Evolutionary conservation across 2,329 filamentous ascomycete genomes (phyloP).

Genomic region (Alternaria consortialis): DNA sequence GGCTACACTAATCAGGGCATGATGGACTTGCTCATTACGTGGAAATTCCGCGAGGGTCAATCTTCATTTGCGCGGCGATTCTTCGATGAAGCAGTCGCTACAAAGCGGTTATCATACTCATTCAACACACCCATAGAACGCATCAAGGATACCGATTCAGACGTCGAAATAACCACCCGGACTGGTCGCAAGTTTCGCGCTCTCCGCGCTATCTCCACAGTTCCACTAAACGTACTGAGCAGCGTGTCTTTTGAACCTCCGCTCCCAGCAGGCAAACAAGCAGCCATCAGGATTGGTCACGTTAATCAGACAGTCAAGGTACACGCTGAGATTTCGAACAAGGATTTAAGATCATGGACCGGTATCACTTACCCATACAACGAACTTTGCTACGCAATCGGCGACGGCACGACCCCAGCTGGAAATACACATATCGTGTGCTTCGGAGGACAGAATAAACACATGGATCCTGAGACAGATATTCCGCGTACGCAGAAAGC

Average conservation of each 20-base stretch:
- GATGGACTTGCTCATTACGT: slow-evolving; percentile 54
- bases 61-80: slow-evolving; percentile 58
- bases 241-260: slow-evolving; percentile 55
- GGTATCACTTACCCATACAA: slow-evolving; percentile 57
- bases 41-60: slow-evolving; percentile 52
- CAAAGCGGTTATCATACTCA: slow-evolving; percentile 53
- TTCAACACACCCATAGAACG: slow-evolving; percentile 53
- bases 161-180: slow-evolving; percentile 49
- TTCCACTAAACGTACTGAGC: slow-evolving; percentile 58
- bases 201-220: slow-evolving; percentile 52
- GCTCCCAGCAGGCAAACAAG: slow-evolving; percentile 46
- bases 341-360: slow-evolving; percentile 56
- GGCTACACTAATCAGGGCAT: slow-evolving; percentile 47
- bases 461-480: slow-evolving; percentile 57
- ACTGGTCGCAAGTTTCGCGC: slow-evolving; percentile 39
- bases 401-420: slow-evolving; percentile 52
- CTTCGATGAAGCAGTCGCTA: slow-evolving; percentile 55
- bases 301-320: slow-evolving; percentile 59
- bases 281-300: slow-evolving; percentile 53
- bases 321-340: slow-evolving; percentile 56
- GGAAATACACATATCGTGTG: slow-evolving; percentile 61
- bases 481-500: slow-evolving; percentile 22
- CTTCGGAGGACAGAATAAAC: slow-evolving; percentile 56
- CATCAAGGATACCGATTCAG: slow-evolving; percentile 38
- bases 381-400: slow-evolving; percentile 55